Evolutionary conservation across 202 grass and related monocot species (phyloP).

Genomic region (Hordeum pubiflorum): DNA sequence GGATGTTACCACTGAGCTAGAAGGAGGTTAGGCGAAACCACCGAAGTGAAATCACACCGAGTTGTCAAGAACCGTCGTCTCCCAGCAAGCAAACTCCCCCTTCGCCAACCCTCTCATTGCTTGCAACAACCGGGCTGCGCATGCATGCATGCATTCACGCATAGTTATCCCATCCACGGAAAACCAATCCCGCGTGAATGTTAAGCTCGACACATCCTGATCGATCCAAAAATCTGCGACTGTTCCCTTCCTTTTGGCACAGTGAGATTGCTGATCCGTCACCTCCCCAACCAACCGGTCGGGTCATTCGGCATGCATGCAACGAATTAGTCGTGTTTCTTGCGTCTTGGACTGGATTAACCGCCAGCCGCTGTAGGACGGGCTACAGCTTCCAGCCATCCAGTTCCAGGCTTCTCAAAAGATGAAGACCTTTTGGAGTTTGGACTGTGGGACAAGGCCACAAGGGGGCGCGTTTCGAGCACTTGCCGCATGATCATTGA

Average conservation of each 20-base stretch:
- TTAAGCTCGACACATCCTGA: conserved; percentile 16
- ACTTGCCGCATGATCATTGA: background rate
- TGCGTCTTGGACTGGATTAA: background rate
- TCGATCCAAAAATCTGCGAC: conserved; percentile 11
- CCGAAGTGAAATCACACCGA: background rate
- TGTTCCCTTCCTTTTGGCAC: background rate
- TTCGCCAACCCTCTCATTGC: background rate
- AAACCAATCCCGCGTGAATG: background rate
- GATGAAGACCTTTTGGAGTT: background rate
- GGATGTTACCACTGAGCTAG: background rate
- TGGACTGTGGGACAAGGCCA: background rate
- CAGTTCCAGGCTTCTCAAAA: background rate
- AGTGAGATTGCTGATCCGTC: conserved; percentile 24
- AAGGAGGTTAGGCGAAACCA: background rate
- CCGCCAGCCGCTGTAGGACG: background rate
- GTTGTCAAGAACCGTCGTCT: background rate
- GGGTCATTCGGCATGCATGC: background rate
- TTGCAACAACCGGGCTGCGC: background rate
- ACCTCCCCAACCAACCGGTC: background rate
- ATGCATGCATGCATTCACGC: background rate
- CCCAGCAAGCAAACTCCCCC: background rate
- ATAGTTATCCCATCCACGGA: background rate
- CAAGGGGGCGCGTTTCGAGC: background rate
- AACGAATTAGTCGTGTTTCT: conserved; percentile 9
- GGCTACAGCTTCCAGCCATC: background rate